phyloP scores from a whole-genome alignment of 768 basidiomycete species.

The Boletus coccyginus region DNA sequence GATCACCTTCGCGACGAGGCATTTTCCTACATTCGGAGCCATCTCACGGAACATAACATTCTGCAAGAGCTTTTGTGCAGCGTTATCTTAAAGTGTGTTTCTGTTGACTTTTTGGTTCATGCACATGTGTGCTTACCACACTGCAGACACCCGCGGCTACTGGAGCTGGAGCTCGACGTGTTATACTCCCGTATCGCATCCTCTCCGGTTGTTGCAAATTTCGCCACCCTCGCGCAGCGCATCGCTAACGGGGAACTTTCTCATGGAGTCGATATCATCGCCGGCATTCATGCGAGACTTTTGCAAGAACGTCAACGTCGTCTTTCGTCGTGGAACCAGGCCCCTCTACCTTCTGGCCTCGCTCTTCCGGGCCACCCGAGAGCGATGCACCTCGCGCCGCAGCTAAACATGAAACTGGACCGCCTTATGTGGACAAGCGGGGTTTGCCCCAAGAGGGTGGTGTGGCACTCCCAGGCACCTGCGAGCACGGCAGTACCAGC shows the following conservation, averaged over 20 bases:
- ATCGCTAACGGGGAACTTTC: constrained; percentile 19
- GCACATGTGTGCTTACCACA: background rate
- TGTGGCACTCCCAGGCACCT: too few species aligned
- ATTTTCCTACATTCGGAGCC: background rate
- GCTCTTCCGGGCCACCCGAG: too few species aligned
- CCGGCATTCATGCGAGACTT: constrained; percentile 18
- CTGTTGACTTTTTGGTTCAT: background rate
- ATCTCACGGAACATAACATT: constrained; percentile 22
- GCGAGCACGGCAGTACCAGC: too few species aligned
- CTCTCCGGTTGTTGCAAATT: constrained; percentile 5
- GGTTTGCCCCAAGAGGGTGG: too few species aligned
- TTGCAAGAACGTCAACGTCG: constrained; percentile 4
- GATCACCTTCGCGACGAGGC: constrained; percentile 15
- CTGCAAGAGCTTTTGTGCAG: constrained; percentile 23
- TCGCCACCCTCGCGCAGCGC: constrained; percentile 11
- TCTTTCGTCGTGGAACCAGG: background rate
- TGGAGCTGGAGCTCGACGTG: constrained; percentile 21
- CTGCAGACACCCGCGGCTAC: constrained; percentile 8
- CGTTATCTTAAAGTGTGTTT: constrained; percentile 14
- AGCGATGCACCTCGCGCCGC: background rate
- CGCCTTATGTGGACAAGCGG: background rate
- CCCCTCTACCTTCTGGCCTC: background rate
- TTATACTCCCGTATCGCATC: constrained; percentile 20
- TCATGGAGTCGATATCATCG: constrained; percentile 21
- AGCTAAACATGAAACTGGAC: background rate